These are phyloP conservation scores for Actinidia chinensis DNA, from an alignment of 179 eudicot genomes.

Conservation along the genomic window DNA sequence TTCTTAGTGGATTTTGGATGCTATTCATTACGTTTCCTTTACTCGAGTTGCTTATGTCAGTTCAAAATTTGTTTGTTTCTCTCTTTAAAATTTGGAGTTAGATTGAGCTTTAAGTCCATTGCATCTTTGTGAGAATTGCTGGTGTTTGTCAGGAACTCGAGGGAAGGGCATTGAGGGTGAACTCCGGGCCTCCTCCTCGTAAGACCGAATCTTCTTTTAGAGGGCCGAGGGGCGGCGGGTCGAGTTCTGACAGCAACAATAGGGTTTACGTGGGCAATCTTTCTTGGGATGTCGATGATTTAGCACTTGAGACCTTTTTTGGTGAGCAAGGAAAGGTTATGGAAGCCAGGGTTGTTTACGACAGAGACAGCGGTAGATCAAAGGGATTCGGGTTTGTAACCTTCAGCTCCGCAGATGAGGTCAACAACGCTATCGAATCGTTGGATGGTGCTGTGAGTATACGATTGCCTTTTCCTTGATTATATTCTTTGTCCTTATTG, in stretches of 20 bases:
- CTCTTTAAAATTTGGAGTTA: neutral
- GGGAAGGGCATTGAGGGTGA: constrained; percentile 86
- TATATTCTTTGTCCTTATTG: neutral
- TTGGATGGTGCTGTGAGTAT: constrained; percentile 79
- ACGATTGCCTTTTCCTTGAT: neutral
- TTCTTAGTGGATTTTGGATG: too few relatives aligned
- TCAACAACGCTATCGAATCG: constrained; percentile 67
- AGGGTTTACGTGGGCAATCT: constrained; percentile 86
- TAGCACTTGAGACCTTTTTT: constrained; percentile 62
- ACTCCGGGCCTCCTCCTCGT: constrained; percentile 86
- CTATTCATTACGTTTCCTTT: too few relatives aligned
- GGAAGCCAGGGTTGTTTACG: constrained; percentile 86
- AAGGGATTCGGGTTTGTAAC: constrained; percentile 98
- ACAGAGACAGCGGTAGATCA: constrained; percentile 92
- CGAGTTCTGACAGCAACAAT: constrained; percentile 47
- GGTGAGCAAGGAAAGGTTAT: constrained; percentile 74
- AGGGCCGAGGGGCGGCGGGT: constrained; percentile 38
- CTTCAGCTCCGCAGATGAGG: constrained; percentile 67
- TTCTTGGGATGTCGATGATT: constrained; percentile 87
- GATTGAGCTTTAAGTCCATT: constrained; percentile 4
- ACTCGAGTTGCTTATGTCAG: too few relatives aligned
- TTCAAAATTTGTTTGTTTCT: neutral
- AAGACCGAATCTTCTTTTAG: constrained; percentile 51
- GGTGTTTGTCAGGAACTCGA: constrained; percentile 63
- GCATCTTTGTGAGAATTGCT: constrained; percentile 8